These are phyloP conservation scores for Salix exigua DNA, from an alignment of 345 rosid species.

Conservation along the genomic window DNA sequence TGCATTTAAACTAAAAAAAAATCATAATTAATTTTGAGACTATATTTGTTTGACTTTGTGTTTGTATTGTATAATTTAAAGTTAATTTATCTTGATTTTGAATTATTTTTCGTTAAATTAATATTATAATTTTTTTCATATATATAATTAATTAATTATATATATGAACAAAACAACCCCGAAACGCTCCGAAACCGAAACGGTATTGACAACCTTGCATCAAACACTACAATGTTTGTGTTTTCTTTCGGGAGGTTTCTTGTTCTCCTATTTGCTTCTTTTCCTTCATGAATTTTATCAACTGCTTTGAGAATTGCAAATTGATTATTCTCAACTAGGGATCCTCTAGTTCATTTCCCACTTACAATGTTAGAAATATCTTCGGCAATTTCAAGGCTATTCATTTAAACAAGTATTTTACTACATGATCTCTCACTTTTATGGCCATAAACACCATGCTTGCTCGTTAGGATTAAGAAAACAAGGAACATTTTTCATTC, in stretches of 20 bases:
- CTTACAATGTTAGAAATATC: not conserved
- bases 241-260: not conserved
- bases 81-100: too few species aligned
- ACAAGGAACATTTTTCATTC: not conserved
- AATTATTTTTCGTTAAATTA: too few species aligned
- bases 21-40: too few species aligned
- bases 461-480: not conserved
- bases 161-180: too few species aligned
- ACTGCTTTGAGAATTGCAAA: not conserved
- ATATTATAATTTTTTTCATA: too few species aligned
- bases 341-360: not conserved
- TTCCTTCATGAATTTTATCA: not conserved
- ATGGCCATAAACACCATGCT: not conserved
- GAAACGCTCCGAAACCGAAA: too few species aligned
- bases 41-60: too few species aligned
- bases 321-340: not conserved
- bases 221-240: not conserved
- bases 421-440: not conserved
- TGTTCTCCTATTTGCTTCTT: not conserved
- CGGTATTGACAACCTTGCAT: too few species aligned
- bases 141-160: too few species aligned
- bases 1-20: too few species aligned
- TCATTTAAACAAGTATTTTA: not conserved
- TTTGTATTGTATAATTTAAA: too few species aligned
- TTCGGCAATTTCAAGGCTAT: not conserved